Base-by-base conservation (phyloP, 768 basidiomycete species). In the Pluteus cervinus region DNA sequence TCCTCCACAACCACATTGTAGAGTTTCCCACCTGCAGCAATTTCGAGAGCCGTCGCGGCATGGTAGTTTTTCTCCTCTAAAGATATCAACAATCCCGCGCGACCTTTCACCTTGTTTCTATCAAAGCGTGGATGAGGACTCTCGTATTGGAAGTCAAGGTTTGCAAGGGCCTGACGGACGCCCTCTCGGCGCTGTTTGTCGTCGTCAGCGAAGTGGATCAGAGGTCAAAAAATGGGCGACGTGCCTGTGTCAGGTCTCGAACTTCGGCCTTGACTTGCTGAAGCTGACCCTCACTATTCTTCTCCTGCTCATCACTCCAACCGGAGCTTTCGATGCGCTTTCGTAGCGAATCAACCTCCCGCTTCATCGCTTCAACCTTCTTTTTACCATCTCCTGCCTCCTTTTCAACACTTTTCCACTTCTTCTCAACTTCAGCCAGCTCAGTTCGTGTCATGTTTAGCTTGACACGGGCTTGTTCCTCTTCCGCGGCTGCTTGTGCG, bases 1-100 rank as follows among this genome's bases (percentile, higher is more conserved):
- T 94, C 81, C 46, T 93, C 81, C 6, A 98, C 87, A 18, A 98
- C 86, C 24, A 98, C 89, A 45, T 98, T 90, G 62, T 86, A 96
- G 7, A 99, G 68, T 46, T 84, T 86, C 1, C 77, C 81, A 0
- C 92, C 92, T 0, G 92, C 93, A 12, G 87, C 80, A 44, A 97
- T 82, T 59, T 99, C 96, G 4, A 98, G 71, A 2, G 96, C 96
- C 0, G 88, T 91, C 2, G 91, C 77, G 40, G 86, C 85, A 52
- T 81, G 65, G 53, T 78, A 79, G 55, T 94, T 76, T 29, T 73
- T 65, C 11, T 72, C 62, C 24, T 78, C 70, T 1, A 99, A 73
- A 0, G 76, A 69, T 48, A 97, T 79, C n/a, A 98, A 70, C n/a
- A 79, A 78, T 0, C 87, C 94, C 11, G 96, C 86, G 10, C 89